Conservation (phyloP, 2,329 filamentous ascomycete genomes). For the Acrocalymma vagum region DNA sequence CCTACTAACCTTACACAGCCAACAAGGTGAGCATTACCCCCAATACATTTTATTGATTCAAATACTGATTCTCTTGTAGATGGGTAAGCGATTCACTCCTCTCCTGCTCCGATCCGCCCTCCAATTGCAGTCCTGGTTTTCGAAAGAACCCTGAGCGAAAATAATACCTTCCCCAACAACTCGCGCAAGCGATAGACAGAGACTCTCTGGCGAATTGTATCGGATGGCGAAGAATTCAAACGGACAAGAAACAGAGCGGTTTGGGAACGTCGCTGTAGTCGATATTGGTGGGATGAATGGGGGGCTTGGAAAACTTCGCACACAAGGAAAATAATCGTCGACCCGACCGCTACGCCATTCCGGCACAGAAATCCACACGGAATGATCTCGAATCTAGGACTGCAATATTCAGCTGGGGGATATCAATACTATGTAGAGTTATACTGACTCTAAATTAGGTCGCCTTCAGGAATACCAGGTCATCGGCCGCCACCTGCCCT, state of each 20-base stretch:
- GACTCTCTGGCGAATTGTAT: too few relatives aligned
- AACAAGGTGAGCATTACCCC: constrained; percentile 58
- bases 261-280: too few relatives aligned
- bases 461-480: constrained; percentile 99
- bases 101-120: constrained; percentile 27
- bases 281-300: constrained; percentile 6
- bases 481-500: constrained; percentile 98
- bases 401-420: not conserved
- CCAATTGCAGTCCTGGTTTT: constrained; percentile 44
- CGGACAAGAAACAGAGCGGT: too few relatives aligned
- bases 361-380: too few relatives aligned
- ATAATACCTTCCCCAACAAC: too few relatives aligned
- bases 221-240: too few relatives aligned
- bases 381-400: too few relatives aligned
- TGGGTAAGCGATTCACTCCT: constrained; percentile 64
- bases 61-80: constrained; percentile 56
- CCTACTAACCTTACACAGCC: constrained; percentile 58
- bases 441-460: constrained; percentile 68
- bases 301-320: not conserved
- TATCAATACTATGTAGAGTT: not conserved
- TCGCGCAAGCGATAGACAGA: too few relatives aligned
- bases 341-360: not conserved
- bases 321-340: not conserved
- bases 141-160: constrained; percentile 24
- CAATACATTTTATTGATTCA: constrained; percentile 6